Percentiles rank a stretch among this genome's conserved stretches.
These are phyloP conservation scores for Coemansia sp. DNA, from an alignment of 192 early-diverging fungal genomes.

Conservation along the genomic window DNA sequence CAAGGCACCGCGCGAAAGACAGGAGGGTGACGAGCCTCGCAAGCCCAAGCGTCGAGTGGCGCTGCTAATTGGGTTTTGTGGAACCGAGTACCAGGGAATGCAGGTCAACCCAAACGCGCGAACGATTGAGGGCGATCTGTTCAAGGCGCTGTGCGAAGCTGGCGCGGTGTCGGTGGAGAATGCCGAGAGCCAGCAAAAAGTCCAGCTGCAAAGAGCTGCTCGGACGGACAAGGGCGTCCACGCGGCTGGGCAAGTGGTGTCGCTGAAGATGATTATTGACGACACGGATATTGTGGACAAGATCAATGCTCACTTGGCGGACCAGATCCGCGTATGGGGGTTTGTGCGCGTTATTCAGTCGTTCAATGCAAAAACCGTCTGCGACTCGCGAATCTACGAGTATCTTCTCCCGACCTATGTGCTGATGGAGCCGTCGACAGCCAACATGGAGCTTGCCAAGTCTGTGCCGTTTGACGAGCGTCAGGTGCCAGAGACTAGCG, in stretches of 20 bases:
- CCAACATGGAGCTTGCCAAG: constrained; percentile 34
- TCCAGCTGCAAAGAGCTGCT: constrained; percentile 83
- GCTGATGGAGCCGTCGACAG: constrained; percentile 53
- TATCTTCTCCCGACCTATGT: constrained; percentile 93
- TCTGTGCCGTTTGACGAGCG: constrained; percentile 28
- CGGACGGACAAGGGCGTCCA: constrained; percentile 99
- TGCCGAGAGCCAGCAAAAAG: constrained; percentile 73
- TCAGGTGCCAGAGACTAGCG: constrained; percentile 31
- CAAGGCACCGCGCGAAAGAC: background rate
- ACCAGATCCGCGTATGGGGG: constrained; percentile 86
- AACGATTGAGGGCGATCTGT: constrained; percentile 88
- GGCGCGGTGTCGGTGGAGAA: constrained; percentile 87
- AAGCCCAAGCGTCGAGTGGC: constrained; percentile 86
- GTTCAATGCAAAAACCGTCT: constrained; percentile 88
- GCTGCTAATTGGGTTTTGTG: constrained; percentile 87
- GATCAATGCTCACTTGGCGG: constrained; percentile 80
- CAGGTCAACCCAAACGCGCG: constrained; percentile 80
- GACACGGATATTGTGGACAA: constrained; percentile 65
- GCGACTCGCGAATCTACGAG: constrained; percentile 94
- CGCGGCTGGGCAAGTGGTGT: constrained; percentile 92
- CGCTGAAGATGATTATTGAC: constrained; percentile 84
- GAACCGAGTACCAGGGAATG: constrained; percentile 95
- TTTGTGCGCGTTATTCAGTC: constrained; percentile 63
- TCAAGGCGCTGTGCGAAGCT: constrained; percentile 75
- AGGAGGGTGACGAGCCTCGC: constrained; percentile 32